Percentiles rank a stretch among this genome's conserved stretches.
phyloP scores from a whole-genome alignment of 164 flowering plant species.

The Umbellularia californica region DNA sequence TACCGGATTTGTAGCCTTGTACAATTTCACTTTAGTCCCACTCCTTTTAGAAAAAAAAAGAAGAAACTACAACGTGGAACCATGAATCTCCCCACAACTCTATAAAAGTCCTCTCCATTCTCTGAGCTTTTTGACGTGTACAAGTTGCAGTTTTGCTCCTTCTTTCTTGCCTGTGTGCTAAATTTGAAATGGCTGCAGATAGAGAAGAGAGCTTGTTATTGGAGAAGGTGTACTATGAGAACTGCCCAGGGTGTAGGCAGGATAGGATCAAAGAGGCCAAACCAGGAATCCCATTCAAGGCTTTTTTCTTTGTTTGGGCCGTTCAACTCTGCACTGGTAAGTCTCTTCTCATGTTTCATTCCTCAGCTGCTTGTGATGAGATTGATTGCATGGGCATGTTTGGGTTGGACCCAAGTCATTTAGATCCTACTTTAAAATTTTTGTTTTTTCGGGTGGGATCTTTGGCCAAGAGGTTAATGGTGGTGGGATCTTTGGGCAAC shows the following conservation, averaged over 20 bases:
- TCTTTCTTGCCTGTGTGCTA: too few species aligned
- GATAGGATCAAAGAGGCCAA: constrained; percentile 11
- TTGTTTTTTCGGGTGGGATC: neutral
- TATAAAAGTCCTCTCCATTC: too few species aligned
- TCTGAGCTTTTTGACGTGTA: too few species aligned
- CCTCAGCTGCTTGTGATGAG: neutral
- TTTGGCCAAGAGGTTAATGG: neutral
- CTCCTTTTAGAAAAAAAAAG: too few species aligned
- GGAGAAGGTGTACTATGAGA: constrained; percentile 26
- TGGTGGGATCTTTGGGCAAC: neutral
- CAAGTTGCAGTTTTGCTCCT: too few species aligned
- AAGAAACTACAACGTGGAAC: too few species aligned
- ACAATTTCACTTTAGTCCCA: too few species aligned
- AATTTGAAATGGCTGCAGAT: too few species aligned
- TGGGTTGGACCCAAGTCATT: neutral
- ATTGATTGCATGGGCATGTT: neutral
- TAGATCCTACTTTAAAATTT: too few species aligned
- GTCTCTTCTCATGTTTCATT: neutral
- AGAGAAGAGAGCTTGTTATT: constrained; percentile 10
- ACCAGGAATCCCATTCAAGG: constrained; percentile 15
- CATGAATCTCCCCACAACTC: too few species aligned
- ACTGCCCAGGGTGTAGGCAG: constrained; percentile 27
- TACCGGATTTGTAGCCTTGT: too few species aligned
- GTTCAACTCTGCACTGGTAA: constrained; percentile 16
- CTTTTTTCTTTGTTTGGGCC: constrained; percentile 13